These are phyloP conservation scores for Scutellaria minor DNA, from an alignment of 257 asterid species.

Conservation along the genomic window DNA sequence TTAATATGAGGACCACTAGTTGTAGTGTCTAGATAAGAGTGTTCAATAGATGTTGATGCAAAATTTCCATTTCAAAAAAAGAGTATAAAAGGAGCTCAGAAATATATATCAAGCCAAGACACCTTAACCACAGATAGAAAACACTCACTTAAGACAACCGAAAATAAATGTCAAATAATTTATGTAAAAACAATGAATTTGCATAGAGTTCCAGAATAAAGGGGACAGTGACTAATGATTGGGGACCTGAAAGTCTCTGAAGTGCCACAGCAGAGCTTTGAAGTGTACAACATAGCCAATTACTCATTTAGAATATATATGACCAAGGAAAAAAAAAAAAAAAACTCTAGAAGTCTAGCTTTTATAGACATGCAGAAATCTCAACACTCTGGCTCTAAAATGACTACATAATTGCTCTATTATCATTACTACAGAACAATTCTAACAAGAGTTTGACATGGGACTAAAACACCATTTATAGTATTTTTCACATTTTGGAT, in stretches of 20 bases:
- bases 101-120: constrained; percentile 1
- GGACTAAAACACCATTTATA: neutral
- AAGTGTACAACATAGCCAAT: neutral
- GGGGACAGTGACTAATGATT: neutral
- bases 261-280: neutral
- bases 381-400: neutral
- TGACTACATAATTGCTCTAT: neutral
- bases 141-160: constrained; percentile 10
- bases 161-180: neutral
- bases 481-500: neutral
- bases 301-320: neutral
- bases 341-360: neutral
- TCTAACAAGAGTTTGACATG: neutral
- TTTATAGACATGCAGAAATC: constrained; percentile 20
- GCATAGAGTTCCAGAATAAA: neutral
- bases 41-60: neutral
- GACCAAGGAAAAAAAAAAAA: constrained; percentile 1
- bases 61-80: neutral
- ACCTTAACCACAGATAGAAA: neutral
- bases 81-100: neutral
- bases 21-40: neutral
- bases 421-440: neutral
- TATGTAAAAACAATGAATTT: neutral
- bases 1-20: neutral
- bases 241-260: neutral